These are phyloP conservation scores for Chalciporus pseudorubinellus DNA, from an alignment of 768 basidiomycete genomes.

Conservation along the genomic window DNA sequence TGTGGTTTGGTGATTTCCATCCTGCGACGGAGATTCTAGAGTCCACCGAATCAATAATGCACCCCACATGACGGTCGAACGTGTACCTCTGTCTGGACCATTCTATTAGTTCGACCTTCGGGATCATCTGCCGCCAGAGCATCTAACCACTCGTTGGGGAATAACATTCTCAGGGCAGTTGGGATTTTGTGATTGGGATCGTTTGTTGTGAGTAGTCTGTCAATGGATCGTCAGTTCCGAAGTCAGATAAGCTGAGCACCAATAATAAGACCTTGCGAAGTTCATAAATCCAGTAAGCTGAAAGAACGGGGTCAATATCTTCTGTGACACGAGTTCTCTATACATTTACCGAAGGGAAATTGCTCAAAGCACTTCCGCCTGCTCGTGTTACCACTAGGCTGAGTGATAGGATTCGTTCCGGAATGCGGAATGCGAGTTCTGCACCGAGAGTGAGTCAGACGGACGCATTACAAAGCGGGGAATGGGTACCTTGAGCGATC, in stretches of 20 bases:
- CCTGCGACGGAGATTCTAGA: conserved; percentile 44
- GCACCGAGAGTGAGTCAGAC: background rate
- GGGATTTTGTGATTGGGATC: conserved; percentile 50
- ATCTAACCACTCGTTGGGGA: conserved; percentile 60
- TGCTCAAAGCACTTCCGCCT: conserved; percentile 54
- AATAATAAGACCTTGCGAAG: conserved; percentile 33
- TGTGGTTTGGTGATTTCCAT: conserved; percentile 57
- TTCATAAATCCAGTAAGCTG: conserved; percentile 41
- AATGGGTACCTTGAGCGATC: conserved; percentile 66
- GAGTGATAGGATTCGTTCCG: conserved; percentile 65
- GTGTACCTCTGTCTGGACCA: conserved; percentile 55
- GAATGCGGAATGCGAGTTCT: conserved; percentile 71
- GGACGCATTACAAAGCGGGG: background rate
- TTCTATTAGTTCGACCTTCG: conserved; percentile 59
- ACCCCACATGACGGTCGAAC: background rate
- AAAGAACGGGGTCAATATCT: background rate
- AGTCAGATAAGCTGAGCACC: background rate
- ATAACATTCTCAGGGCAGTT: conserved; percentile 56
- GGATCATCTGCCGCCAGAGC: conserved; percentile 50
- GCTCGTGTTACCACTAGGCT: conserved; percentile 69
- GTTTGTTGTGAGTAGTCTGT: conserved; percentile 36
- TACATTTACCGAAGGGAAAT: conserved; percentile 59
- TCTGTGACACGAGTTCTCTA: background rate
- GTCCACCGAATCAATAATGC: background rate
- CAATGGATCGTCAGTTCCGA: conserved; percentile 7